Base-by-base conservation (phyloP, 306 rosid species). In the Prunus dulcis region DNA sequence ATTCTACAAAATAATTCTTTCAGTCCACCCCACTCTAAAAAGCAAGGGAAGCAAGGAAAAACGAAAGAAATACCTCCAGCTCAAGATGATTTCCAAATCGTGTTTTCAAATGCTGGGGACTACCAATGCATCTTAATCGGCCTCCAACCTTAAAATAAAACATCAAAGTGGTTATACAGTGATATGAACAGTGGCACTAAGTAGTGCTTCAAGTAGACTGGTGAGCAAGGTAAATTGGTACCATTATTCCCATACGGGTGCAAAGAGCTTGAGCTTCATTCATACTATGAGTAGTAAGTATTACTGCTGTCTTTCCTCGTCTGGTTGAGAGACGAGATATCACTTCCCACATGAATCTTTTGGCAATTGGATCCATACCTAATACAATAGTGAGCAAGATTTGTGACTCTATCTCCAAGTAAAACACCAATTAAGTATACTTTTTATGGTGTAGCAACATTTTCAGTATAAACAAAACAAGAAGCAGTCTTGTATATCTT, bases 281-380 rank as follows among this genome's bases (percentile, higher is more conserved):
- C 98, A 93, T 93, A 87, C 98, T 91, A 80, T 93, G 98, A 41
- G 97, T 93, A 56, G 98, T 91, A 56, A 91, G 90, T 82, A 93
- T 93, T 51, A 93, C 94, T 12, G 98, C 98, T 18, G 98, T 93
- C 87, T 91, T 93, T 86, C 98, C 98, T 67, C 84, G 88, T 81
- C 97, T 88, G 38, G 98, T 93, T 69, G 98, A 93, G 64, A 93
- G 83, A 77, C 88, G 90, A 67, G 98, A 90, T 87, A 93, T 93
- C 75, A 93, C 98, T 76, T 93, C 98, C 97, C 98, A 93, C 98
- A 93, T 93, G 84, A 93, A 91, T 20, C 98, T 86, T 84, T 93
- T 93, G 82, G 98, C 98, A 76, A 91, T 84, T 69, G 98, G 98
- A 80, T 93, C 98, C 98, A 93, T 93, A 73, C 98, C 97, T 93